Evolutionary conservation across 257 asterid genomes (phyloP), one percentile per base, ranked within the genome.

Genomic region (Rhazya stricta): DNA sequence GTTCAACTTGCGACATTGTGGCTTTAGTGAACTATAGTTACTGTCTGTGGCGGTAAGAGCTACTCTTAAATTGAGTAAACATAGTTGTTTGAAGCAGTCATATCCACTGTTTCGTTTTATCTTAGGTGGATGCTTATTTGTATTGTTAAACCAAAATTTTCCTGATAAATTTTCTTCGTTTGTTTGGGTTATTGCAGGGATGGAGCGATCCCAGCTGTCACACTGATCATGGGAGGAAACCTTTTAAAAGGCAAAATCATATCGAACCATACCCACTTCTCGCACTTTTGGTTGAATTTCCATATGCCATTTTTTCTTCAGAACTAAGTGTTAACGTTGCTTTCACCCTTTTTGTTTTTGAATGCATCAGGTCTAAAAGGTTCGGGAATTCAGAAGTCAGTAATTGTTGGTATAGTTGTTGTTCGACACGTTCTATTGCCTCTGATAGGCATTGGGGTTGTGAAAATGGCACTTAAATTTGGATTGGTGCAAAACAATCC

Each of bases 161-260:
- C 13, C 8, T n/a, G n/a, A n/a, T n/a, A n/a, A n/a, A n/a, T 12
- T 27, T 56, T 9, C n/a, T 8, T 45, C 8, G 30, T 27, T 27
- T 62, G 54, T 48, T 27, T 67, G n/a, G 16, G 32, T 65, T 37
- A 69, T 63, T 78, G 84, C 89, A 93, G 98, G 86, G 96, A 90
- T 68, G 98, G 96, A 73, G 90, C 98, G 72, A 91, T 93, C 79
- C 97, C 98, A 48, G 79, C 93, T 61, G 71, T 93, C 69, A 91
- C 97, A 34, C 80, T 93, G 81, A 79, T 93, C 80, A 77, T 91
- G 91, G 98, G 98, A 30, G 98, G 90, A 69, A 93, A 91, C 84
- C 97, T 91, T 72, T 81, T 93, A 69, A 76, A 77, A 81, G 78
- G 78, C 45, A 76, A 6, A 43, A 39, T 19, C 4, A 43, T 74